A percentile compares a stretch with the other conserved stretches of the same genome.
phyloP scores from a whole-genome alignment of 2,329 filamentous ascomycete species.

The Sordariomycetes sp. region DNA sequence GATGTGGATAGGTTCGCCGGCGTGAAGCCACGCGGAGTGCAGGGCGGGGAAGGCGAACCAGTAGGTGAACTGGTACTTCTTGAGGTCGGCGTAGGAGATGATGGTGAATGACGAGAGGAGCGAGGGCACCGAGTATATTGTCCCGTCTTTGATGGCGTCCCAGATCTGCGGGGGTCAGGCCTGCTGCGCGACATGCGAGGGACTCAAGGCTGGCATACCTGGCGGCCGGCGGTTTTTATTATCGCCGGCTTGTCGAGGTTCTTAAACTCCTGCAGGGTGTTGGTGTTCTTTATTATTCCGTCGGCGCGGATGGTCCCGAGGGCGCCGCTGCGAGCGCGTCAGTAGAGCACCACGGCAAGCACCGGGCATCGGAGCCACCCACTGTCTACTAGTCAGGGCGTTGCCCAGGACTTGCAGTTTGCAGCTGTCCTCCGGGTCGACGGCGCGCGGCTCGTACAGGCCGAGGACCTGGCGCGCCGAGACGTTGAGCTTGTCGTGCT shows the following conservation, averaged over 20 bases:
- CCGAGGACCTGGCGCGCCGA: constrained; percentile 78
- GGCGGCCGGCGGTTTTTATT: constrained; percentile 65
- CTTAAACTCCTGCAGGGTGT: constrained; percentile 88
- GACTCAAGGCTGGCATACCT: constrained; percentile 34
- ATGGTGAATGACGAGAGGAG: constrained; percentile 80
- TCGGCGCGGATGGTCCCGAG: constrained; percentile 67
- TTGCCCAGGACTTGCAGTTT: constrained; percentile 85
- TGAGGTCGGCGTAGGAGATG: constrained; percentile 87
- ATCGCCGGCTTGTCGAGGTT: constrained; percentile 68
- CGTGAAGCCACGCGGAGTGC: constrained; percentile 70
- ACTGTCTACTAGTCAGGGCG: constrained; percentile 75
- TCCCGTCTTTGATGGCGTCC: constrained; percentile 94
- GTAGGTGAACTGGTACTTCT: constrained; percentile 96
- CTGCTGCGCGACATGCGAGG: not conserved
- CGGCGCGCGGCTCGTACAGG: constrained; percentile 72
- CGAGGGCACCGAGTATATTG: constrained; percentile 89
- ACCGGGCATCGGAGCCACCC: constrained; percentile 21
- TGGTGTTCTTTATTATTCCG: constrained; percentile 90
- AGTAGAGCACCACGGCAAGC: constrained; percentile 1
- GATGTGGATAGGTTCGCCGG: constrained; percentile 40
- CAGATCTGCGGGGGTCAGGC: constrained; percentile 54
- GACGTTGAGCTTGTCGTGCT: constrained; percentile 93
- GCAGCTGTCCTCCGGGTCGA: constrained; percentile 62
- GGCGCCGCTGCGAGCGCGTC: constrained; percentile 38
- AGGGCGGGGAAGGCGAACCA: constrained; percentile 95